These are phyloP conservation scores for Leptographium wingfieldii DNA, from an alignment of 2,329 filamentous ascomycete species.

Conservation along the genomic window DNA sequence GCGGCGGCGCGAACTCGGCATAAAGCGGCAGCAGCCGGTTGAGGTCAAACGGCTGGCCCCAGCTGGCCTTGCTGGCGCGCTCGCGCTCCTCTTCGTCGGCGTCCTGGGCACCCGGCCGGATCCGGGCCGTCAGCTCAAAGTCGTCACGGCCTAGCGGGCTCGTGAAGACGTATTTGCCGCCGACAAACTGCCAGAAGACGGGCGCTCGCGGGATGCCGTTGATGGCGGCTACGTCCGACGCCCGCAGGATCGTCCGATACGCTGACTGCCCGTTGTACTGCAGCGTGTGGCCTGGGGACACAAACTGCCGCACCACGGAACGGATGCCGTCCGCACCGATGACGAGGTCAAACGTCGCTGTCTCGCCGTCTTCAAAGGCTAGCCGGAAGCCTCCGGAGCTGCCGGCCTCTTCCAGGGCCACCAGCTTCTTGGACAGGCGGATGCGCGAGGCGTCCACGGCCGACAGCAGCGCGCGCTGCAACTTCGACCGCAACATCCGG, in stretches of 20 bases:
- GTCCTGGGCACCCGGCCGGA: constrained; percentile 11
- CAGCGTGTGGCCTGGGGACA: constrained; percentile 29
- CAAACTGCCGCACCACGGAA: constrained; percentile 17
- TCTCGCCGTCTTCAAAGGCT: constrained; percentile 28
- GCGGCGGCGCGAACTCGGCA: constrained; percentile 19
- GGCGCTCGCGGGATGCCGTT: constrained; percentile 18
- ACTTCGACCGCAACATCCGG: constrained; percentile 21
- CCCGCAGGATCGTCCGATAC: constrained; percentile 20
- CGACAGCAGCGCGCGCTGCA: constrained; percentile 35
- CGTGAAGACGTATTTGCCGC: constrained; percentile 20
- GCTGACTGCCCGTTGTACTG: constrained; percentile 27
- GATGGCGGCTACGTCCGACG: constrained; percentile 14
- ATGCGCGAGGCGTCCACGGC: constrained; percentile 31
- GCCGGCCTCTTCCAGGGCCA: constrained; percentile 11
- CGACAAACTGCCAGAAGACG: constrained; percentile 21
- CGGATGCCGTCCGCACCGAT: constrained; percentile 18
- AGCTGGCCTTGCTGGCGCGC: constrained; percentile 19
- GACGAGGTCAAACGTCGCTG: constrained; percentile 13
- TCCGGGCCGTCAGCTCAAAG: constrained; percentile 21
- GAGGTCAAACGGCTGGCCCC: constrained; percentile 17
- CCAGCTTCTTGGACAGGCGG: constrained; percentile 30
- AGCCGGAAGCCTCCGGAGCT: constrained; percentile 23
- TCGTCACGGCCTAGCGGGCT: constrained; percentile 21
- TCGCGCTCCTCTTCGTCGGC: constrained; percentile 11
- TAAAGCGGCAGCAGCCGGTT: constrained; percentile 14